Conservation (phyloP, 495 filamentous ascomycete genomes). For the Talaromyces wortmannii region DNA sequence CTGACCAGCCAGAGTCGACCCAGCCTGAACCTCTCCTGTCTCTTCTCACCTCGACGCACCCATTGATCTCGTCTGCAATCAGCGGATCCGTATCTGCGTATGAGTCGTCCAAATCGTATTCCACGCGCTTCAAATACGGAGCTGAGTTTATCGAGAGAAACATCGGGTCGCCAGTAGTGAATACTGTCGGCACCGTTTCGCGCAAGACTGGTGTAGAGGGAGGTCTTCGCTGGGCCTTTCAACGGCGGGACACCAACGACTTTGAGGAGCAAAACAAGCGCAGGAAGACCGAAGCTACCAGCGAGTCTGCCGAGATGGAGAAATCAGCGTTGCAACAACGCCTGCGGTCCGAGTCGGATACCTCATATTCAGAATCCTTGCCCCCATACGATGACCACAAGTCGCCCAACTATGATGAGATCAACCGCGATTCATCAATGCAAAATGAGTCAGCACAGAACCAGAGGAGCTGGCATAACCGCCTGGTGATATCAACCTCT, state of each 20-base stretch:
- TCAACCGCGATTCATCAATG: conserved; percentile 16
- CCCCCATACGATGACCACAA: conserved; percentile 75
- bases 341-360: conserved; percentile 33
- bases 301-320: conserved; percentile 32
- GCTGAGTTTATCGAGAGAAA: conserved; percentile 82
- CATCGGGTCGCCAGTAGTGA: conserved; percentile 71
- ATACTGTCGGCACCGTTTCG: conserved; percentile 73
- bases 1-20: conserved; percentile 16
- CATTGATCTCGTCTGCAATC: conserved; percentile 71
- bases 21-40: conserved; percentile 67
- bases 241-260: conserved; percentile 29
- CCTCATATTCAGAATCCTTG: conserved; percentile 56
- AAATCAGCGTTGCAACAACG: conserved; percentile 14
- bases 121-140: conserved; percentile 72
- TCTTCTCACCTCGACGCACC: conserved; percentile 73
- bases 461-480: conserved; percentile 61
- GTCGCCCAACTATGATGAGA: conserved; percentile 64
- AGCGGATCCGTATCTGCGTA: conserved; percentile 77
- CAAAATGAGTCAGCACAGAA: conserved; percentile 7
- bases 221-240: conserved; percentile 69
- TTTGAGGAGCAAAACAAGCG: conserved; percentile 51
- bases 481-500: conserved; percentile 75
- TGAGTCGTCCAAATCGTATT: conserved; percentile 75
- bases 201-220: conserved; percentile 79
- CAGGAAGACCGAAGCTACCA: conserved; percentile 45